phyloP scores from a whole-genome alignment of 2,329 filamentous ascomycete species.

The Cordyceps pruinosa region DNA sequence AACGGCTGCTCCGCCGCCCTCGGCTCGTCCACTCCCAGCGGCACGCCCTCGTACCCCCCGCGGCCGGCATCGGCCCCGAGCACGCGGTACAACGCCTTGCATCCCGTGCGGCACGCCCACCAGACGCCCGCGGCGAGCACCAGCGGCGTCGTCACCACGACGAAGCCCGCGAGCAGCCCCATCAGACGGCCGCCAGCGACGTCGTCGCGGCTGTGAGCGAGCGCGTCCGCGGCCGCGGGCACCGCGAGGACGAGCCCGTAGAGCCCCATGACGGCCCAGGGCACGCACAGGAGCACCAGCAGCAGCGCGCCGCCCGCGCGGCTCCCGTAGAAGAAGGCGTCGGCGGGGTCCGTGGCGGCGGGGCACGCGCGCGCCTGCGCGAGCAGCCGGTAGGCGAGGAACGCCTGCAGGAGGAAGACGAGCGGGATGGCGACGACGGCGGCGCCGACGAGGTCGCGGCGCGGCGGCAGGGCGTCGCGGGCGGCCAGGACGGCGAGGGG shows the following conservation, averaged over 20 bases:
- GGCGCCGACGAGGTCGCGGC: not conserved
- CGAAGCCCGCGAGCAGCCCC: not conserved
- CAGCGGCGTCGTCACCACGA: conserved; percentile 1
- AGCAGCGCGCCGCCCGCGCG: not conserved
- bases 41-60: not conserved
- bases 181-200: not conserved
- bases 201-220: not conserved
- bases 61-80: not conserved
- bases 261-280: not conserved
- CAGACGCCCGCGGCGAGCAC: not conserved
- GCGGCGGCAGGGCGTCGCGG: not conserved
- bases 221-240: not conserved
- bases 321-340: conserved; percentile 4
- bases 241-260: not conserved
- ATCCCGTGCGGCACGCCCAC: conserved; percentile 7
- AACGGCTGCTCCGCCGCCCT: not conserved
- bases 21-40: not conserved
- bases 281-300: not conserved
- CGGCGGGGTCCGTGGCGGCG: not conserved
- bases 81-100: conserved; percentile 2
- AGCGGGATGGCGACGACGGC: not conserved
- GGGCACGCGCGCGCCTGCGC: not conserved
- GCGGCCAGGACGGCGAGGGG: not conserved
- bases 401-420: not conserved
- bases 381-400: not conserved